Conservation (phyloP, 805 yeast species). For the Candida patagonica region DNA sequence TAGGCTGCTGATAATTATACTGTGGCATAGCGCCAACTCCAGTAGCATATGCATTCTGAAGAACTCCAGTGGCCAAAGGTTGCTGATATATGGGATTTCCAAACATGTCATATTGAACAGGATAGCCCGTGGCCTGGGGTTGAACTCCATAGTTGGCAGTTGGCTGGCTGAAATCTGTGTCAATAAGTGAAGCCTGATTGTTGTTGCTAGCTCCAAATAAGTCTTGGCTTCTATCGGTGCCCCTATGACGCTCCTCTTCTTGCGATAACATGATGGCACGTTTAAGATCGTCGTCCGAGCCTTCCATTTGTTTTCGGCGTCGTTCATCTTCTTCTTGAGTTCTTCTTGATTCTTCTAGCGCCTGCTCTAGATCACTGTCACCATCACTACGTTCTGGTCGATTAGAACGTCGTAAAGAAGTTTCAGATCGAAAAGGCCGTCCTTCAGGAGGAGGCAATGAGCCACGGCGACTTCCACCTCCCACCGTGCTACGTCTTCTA, state of each 20-base stretch:
- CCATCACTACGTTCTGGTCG: slow-evolving; percentile 16
- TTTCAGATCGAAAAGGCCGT: slow-evolving; percentile 4
- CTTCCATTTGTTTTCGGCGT: slow-evolving; percentile 29
- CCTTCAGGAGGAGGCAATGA: background rate
- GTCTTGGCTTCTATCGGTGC: slow-evolving; percentile 6
- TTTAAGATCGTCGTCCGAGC: slow-evolving; percentile 51
- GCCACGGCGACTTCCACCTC: slow-evolving; percentile 6
- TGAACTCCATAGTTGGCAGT: slow-evolving; percentile 29
- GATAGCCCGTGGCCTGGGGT: slow-evolving; percentile 39
- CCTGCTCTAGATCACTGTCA: slow-evolving; percentile 71
- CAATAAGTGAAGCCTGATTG: slow-evolving; percentile 18
- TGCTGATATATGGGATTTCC: slow-evolving; percentile 48
- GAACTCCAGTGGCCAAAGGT: slow-evolving; percentile 46
- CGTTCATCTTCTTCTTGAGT: slow-evolving; percentile 82
- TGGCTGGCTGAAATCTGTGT: slow-evolving; percentile 16
- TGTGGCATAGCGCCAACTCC: slow-evolving; percentile 14
- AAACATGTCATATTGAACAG: slow-evolving; percentile 44
- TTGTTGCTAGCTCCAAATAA: slow-evolving; percentile 13
- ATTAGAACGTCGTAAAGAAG: slow-evolving; percentile 7
- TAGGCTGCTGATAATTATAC: slow-evolving; percentile 17
- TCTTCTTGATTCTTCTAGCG: slow-evolving; percentile 66
- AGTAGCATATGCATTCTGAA: slow-evolving; percentile 36
- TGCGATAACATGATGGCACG: slow-evolving; percentile 61
- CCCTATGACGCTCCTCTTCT: slow-evolving; percentile 59
- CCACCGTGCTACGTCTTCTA: slow-evolving; percentile 14